Base-by-base conservation (phyloP, 2,329 filamentous ascomycete genomes). In the Ascosphaera apis region DNA sequence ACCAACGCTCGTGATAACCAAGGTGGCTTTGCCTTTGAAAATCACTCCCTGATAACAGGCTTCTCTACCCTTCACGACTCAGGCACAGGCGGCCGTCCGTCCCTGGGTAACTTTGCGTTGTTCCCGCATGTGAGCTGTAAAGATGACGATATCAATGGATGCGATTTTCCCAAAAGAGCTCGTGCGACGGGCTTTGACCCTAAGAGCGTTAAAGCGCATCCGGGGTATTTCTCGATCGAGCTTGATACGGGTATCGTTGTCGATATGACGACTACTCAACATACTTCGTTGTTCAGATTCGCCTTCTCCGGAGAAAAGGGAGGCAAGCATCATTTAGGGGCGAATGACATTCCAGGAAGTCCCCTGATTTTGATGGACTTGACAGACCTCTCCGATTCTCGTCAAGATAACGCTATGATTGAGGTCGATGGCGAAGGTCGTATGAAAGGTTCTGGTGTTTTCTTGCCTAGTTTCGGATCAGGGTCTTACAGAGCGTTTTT, bases 31-130 rank as follows among this genome's bases (percentile, higher is more conserved):
- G 62, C 65, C 4, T 61, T 56, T 2, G 64, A 67, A 23, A 30
- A 41, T 59, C 58, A 1, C 54, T 53, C 25, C 54, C 33, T 54
- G 16, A 53, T 69, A 34, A 61, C 58, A 2, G 66, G 66, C 2
- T 69, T 69, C 47, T 55, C 52, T 1, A 51, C 61, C 3, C 62
- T 65, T 57, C 65, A 68, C 44, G 64, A 67, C 42, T 58, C 53
- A 31, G 64, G 64, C 8, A 66, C 63, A 23, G 63, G 62, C 33
- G 60, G 58, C 39, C 43, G 54, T 1, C 68, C 75, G 0, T 79
- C 72, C 3, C 54, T 81, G 12, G 77, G 76, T 11, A 80, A 79
- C 47, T 82, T 82, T 36, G 72, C 77, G 0, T 56, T 82, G 1
- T 81, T 82, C 42, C 63, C 75, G 0, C 74, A 78, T 41, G 55